Evolutionary conservation across 73 alveolate species (phyloP).

Genomic region (Uronychia setigera): DNA sequence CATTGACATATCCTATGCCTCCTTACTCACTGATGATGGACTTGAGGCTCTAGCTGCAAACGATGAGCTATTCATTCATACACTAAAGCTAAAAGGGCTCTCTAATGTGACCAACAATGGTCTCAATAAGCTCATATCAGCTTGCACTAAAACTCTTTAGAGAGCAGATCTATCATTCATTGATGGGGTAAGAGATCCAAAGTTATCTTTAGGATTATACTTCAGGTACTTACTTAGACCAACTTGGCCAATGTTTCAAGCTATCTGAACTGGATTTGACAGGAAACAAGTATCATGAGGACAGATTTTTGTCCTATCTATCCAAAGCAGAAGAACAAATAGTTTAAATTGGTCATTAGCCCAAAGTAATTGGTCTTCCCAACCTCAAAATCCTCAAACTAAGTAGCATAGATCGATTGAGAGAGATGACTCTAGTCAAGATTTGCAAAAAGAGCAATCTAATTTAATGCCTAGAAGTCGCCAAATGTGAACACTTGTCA

Average conservation of each 20-base stretch:
- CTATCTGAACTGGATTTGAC: conserved; percentile 47
- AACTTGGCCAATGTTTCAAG: conserved; percentile 48
- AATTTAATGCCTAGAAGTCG: too few relatives aligned
- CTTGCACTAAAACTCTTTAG: conserved; percentile 2
- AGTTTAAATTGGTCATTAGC: too few relatives aligned
- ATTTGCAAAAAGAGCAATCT: too few relatives aligned
- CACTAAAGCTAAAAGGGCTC: conserved; percentile 29
- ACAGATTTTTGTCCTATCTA: too few relatives aligned
- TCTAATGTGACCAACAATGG: conserved; percentile 29
- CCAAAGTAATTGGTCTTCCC: too few relatives aligned
- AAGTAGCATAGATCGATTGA: too few relatives aligned
- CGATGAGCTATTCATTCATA: conserved; percentile 11
- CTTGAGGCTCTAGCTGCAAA: conserved; percentile 8
- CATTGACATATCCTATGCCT: conserved; percentile 46
- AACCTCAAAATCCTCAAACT: too few relatives aligned
- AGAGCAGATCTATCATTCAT: background rate
- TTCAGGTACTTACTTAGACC: conserved; percentile 43
- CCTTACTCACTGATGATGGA: conserved; percentile 58
- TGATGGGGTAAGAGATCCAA: background rate
- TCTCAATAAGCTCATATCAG: background rate
- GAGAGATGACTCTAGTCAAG: too few relatives aligned
- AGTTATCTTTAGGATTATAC: background rate
- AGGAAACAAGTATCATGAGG: conserved; percentile 34
- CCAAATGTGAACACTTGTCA: too few relatives aligned
- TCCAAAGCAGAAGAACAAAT: too few relatives aligned